Percentiles rank a stretch among this genome's conserved stretches.
These are phyloP conservation scores for Sarcocystis neurona DNA, from an alignment of 169 alveolate species.

Conservation along the genomic window DNA sequence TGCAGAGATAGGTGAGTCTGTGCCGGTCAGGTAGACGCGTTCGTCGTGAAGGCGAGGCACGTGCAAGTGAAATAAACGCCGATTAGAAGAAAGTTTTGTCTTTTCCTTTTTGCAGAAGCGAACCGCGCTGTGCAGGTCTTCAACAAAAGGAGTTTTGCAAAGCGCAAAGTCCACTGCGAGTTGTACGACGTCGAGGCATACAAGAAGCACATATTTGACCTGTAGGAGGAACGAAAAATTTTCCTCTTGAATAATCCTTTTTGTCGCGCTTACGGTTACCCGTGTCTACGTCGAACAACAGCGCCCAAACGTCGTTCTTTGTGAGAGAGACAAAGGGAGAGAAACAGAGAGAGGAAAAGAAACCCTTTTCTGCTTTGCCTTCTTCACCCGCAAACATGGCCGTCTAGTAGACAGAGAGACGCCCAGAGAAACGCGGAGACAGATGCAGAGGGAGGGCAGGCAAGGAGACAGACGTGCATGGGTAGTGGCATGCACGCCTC, in stretches of 20 bases:
- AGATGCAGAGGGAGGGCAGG: neutral
- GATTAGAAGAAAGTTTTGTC: no score
- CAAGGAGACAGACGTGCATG: neutral
- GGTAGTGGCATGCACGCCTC: neutral
- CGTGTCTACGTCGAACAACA: neutral
- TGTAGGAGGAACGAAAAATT: neutral
- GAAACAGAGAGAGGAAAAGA: neutral
- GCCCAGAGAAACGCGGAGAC: no score
- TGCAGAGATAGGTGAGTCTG: neutral
- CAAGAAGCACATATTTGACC: neutral
- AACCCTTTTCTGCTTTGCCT: neutral
- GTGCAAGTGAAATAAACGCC: no score
- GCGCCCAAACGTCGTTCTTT: no score
- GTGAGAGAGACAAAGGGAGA: neutral
- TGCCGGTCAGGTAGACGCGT: neutral
- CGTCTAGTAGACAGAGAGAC: no score
- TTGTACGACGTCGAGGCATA: conserved; percentile 45
- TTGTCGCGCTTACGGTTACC: neutral
- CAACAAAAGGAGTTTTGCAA: conserved; percentile 23
- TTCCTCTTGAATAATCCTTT: no score
- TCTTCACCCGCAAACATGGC: neutral
- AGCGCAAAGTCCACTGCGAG: conserved; percentile 37
- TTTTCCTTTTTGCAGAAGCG: conserved; percentile 18
- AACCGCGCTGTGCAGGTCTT: conserved; percentile 47
- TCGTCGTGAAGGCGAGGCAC: no score